phyloP scores from a whole-genome alignment of 352 stramenopile genomes.

The Globisporangium okanoganense region DNA sequence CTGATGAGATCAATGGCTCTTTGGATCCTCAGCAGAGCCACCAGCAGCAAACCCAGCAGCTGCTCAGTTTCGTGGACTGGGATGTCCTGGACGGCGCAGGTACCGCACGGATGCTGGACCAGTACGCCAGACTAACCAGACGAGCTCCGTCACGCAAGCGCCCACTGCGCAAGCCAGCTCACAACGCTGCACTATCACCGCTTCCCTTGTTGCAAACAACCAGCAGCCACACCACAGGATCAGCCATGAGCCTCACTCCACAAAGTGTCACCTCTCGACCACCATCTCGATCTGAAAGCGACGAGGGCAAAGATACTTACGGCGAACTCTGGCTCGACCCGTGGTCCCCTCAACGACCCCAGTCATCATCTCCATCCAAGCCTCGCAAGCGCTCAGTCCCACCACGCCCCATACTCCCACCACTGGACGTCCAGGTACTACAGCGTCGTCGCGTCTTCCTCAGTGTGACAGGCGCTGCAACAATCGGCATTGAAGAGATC shows the following conservation, averaged over 20 bases:
- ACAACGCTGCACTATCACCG: neutral
- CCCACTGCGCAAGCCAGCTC: neutral
- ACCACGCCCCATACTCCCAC: constrained; percentile 17
- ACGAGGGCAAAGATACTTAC: neutral
- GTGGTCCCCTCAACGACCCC: neutral
- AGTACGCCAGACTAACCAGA: neutral
- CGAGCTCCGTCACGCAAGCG: neutral
- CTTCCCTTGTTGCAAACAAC: neutral
- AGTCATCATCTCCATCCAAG: neutral
- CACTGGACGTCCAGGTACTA: constrained; percentile 35
- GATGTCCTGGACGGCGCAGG: neutral
- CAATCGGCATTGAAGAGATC: constrained; percentile 45
- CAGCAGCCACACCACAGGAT: neutral
- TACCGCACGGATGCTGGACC: neutral
- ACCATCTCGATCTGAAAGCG: neutral
- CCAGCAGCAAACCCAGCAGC: neutral
- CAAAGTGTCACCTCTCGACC: neutral
- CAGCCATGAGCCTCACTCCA: neutral
- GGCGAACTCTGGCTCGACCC: neutral
- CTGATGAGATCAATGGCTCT: constrained; percentile 8
- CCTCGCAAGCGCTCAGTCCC: neutral
- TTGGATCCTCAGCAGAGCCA: neutral
- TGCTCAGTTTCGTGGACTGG: constrained; percentile 13
- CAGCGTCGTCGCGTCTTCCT: constrained; percentile 44
- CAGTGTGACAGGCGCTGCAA: constrained; percentile 9